These are phyloP conservation scores for Boletus pseudopeckii DNA, from an alignment of 768 basidiomycete genomes.

Conservation along the genomic window DNA sequence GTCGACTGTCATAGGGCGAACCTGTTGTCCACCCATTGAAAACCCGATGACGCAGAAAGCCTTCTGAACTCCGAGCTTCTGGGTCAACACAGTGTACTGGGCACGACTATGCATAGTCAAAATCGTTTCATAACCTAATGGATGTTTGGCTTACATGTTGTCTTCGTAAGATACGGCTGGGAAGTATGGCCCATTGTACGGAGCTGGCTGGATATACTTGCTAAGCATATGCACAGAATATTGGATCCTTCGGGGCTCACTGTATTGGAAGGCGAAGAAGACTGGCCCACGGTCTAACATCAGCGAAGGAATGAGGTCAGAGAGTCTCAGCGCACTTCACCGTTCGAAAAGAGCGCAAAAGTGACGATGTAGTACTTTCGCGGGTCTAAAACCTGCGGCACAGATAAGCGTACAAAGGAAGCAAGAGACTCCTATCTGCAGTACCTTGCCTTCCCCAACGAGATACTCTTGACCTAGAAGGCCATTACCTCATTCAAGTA, in stretches of 20 bases:
- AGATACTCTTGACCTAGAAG: slow-evolving; percentile 46
- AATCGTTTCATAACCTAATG: not conserved
- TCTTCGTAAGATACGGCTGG: slow-evolving; percentile 54
- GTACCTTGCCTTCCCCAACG: slow-evolving; percentile 51
- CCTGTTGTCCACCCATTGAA: slow-evolving; percentile 58
- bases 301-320: not conserved
- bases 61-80: slow-evolving; percentile 43
- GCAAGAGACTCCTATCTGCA: not conserved
- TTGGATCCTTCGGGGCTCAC: slow-evolving; percentile 3
- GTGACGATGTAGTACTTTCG: slow-evolving; percentile 53
- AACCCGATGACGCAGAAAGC: slow-evolving; percentile 49
- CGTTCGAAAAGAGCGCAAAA: slow-evolving; percentile 56
- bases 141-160: slow-evolving; percentile 43
- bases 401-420: not conserved
- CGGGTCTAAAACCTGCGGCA: slow-evolving; percentile 43
- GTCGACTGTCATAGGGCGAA: slow-evolving; percentile 4
- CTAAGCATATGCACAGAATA: not conserved
- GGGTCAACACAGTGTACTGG: slow-evolving; percentile 49
- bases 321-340: slow-evolving; percentile 41
- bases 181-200: slow-evolving; percentile 59
- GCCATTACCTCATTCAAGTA: slow-evolving; percentile 14
- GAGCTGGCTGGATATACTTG: slow-evolving; percentile 38
- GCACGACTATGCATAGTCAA: slow-evolving; percentile 40
- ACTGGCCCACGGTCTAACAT: slow-evolving; percentile 31
- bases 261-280: slow-evolving; percentile 58